Evolutionary conservation across 1,284 basidiomycete genomes (phyloP).

Genomic region (Malassezia slooffiae): DNA sequence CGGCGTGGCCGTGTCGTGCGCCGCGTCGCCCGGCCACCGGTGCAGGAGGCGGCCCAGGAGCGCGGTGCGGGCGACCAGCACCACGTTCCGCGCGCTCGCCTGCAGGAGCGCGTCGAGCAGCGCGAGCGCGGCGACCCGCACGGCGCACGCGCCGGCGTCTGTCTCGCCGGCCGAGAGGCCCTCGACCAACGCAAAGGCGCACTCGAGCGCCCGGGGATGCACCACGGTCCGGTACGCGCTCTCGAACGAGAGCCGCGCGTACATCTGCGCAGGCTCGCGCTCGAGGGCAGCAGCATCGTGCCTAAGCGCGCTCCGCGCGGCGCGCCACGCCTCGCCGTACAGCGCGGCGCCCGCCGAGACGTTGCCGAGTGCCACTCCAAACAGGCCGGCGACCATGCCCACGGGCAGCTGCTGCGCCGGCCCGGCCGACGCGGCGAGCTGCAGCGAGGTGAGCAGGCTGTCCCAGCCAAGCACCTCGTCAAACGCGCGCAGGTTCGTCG

Average conservation of each 20-base stretch:
- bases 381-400: slow-evolving; percentile 21
- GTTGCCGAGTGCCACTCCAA: slow-evolving; percentile 31
- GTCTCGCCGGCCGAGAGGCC: slow-evolving; percentile 3
- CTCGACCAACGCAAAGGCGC: no score
- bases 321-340: slow-evolving; percentile 3
- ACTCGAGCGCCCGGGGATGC: slow-evolving; percentile 4
- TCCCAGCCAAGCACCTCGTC: slow-evolving; percentile 30
- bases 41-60: slow-evolving; percentile 4
- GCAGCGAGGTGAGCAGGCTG: slow-evolving; percentile 14
- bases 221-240: no score
- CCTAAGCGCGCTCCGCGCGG: not conserved
- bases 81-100: slow-evolving; percentile 1
- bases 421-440: slow-evolving; percentile 12
- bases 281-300: not conserved
- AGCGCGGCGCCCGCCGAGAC: slow-evolving; percentile 18
- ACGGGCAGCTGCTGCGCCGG: slow-evolving; percentile 7
- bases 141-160: not conserved
- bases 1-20: no score
- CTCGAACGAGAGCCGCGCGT: not conserved
- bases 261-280: not conserved
- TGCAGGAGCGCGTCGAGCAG: not conserved
- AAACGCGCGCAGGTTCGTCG: slow-evolving; percentile 24
- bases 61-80: slow-evolving; percentile 6
- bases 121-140: not conserved
- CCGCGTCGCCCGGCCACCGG: no score